Conservation (phyloP, 768 basidiomycete genomes). For the Pulveroboletus sp. region DNA sequence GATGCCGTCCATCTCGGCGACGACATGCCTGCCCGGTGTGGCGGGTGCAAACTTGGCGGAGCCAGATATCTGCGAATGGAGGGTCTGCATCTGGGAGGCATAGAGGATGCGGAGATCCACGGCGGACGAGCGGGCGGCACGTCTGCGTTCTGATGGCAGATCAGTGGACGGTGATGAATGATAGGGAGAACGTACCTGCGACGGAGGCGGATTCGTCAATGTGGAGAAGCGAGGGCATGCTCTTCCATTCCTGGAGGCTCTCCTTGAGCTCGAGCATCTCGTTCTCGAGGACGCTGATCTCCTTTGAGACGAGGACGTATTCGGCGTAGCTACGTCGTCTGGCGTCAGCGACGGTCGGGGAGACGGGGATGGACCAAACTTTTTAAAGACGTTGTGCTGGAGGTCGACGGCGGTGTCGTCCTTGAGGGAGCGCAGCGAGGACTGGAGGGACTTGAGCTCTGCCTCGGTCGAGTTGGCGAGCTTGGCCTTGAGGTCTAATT, state of each 20-base stretch:
- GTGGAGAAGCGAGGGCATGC: conserved; percentile 89
- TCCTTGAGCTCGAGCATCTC: conserved; percentile 98
- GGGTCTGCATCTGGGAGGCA: conserved; percentile 87
- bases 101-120: conserved; percentile 93
- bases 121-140: conserved; percentile 83
- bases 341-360: conserved; percentile 5
- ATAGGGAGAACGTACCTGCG: conserved; percentile 37
- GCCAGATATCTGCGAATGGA: conserved; percentile 89
- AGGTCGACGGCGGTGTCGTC: conserved; percentile 74
- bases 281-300: conserved; percentile 93
- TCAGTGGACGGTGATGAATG: conserved; percentile 22
- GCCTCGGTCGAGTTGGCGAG: conserved; percentile 87
- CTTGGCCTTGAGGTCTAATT: conserved; percentile 71
- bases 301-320: conserved; percentile 95
- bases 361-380: conserved; percentile 43
- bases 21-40: conserved; percentile 86
- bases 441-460: conserved; percentile 71
- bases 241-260: conserved; percentile 90
- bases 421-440: conserved; percentile 65
- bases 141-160: conserved; percentile 42
- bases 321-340: conserved; percentile 75
- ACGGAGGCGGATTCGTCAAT: conserved; percentile 77
- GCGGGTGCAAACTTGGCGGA: conserved; percentile 93
- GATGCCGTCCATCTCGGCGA: conserved; percentile 80
- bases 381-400: conserved; percentile 92